These are phyloP conservation scores for Hymenotorrendiella dingleyae DNA, from an alignment of 2,329 filamentous ascomycete genomes.

Conservation along the genomic window DNA sequence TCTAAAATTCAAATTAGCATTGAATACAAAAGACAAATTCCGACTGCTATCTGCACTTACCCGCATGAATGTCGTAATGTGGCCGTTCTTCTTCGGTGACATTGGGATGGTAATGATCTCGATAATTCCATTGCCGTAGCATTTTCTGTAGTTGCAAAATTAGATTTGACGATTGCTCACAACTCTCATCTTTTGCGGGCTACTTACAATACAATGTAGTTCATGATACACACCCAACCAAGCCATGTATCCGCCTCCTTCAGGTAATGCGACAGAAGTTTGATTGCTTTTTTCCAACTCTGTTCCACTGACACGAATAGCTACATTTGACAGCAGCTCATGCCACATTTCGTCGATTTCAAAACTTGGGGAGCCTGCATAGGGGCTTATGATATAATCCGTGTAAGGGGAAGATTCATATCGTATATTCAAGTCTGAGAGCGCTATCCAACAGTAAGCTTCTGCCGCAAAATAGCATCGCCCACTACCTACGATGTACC, in stretches of 20 bases:
- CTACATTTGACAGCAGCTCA: background rate
- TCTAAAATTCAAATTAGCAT: too few relatives aligned
- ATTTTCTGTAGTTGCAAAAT: too few relatives aligned
- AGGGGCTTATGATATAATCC: too few relatives aligned
- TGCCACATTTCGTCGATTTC: slow-evolving; percentile 3
- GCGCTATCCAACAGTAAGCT: too few relatives aligned
- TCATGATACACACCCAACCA: slow-evolving; percentile 3
- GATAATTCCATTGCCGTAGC: background rate
- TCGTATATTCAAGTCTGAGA: too few relatives aligned
- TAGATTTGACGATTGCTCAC: too few relatives aligned
- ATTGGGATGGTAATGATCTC: background rate
- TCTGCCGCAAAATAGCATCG: too few relatives aligned
- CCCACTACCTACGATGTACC: too few relatives aligned
- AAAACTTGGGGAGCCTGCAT: background rate
- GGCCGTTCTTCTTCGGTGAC: background rate
- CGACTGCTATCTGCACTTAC: too few relatives aligned
- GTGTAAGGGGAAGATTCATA: too few relatives aligned
- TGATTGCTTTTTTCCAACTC: background rate
- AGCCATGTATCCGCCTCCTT: background rate
- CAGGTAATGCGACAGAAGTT: background rate
- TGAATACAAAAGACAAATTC: too few relatives aligned
- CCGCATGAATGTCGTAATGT: background rate
- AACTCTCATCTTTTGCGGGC: too few relatives aligned
- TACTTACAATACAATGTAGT: background rate
- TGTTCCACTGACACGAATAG: background rate